Conservation (phyloP, 208 protist species). For the Crithidia fasciculata region DNA sequence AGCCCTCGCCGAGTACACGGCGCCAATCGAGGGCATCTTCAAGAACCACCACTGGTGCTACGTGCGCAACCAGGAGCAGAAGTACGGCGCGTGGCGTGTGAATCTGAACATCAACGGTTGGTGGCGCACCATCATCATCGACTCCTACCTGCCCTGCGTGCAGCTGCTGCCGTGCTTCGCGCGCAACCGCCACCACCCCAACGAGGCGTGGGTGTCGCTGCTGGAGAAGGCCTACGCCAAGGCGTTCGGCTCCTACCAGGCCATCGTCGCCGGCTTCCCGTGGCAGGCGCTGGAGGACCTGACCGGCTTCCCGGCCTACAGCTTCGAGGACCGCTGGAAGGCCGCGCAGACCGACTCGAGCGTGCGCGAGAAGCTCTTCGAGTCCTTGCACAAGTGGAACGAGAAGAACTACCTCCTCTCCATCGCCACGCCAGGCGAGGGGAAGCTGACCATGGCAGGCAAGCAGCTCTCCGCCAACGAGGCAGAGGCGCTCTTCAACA, state of each 20-base stretch:
- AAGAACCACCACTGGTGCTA: slow-evolving; percentile 46
- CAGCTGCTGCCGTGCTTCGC: slow-evolving; percentile 53
- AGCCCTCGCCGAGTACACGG: slow-evolving; percentile 47
- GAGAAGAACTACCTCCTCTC: slow-evolving; percentile 64
- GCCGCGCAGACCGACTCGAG: slow-evolving; percentile 39
- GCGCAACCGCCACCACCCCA: slow-evolving; percentile 50
- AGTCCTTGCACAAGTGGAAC: slow-evolving; percentile 44
- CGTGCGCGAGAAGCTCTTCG: slow-evolving; percentile 47
- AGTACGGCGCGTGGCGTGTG: slow-evolving; percentile 58
- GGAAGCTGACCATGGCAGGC: slow-evolving; percentile 38
- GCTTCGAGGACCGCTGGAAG: slow-evolving; percentile 55
- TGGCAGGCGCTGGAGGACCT: slow-evolving; percentile 72
- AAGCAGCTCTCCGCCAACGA: slow-evolving; percentile 23
- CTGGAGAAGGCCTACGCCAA: slow-evolving; percentile 91
- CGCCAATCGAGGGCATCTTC: slow-evolving; percentile 52
- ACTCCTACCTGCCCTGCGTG: slow-evolving; percentile 67
- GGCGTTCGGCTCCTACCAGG: slow-evolving; percentile 73
- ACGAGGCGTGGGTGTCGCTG: slow-evolving; percentile 78
- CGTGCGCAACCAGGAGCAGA: slow-evolving; percentile 46
- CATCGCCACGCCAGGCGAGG: slow-evolving; percentile 52
- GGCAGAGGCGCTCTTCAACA: slow-evolving; percentile 46
- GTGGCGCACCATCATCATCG: slow-evolving; percentile 72
- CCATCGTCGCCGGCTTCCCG: slow-evolving; percentile 63
- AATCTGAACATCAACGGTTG: slow-evolving; percentile 67
- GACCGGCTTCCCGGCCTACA: slow-evolving; percentile 58